A percentile compares a stretch with the other conserved stretches of the same genome.
Conservation (phyloP, 306 rosid genomes). For the Parietaria judaica region DNA sequence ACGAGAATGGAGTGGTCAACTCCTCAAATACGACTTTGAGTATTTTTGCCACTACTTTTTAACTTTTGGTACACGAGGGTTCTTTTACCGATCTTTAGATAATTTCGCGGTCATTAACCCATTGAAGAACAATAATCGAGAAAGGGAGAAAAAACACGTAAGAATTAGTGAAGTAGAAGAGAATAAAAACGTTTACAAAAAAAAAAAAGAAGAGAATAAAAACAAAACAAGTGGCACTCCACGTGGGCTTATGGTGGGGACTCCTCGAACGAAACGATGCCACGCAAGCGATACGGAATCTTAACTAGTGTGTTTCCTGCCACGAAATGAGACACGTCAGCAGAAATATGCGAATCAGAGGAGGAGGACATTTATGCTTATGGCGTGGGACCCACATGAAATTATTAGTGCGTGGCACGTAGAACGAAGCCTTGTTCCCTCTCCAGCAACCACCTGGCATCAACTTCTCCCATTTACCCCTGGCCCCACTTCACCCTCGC, state of each 20-base stretch:
- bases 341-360: neutral
- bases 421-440: constrained; percentile 24
- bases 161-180: too few species aligned
- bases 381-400: constrained; percentile 4
- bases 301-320: constrained; percentile 7
- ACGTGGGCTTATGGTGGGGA: constrained; percentile 8
- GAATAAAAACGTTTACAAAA: too few species aligned
- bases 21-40: too few species aligned
- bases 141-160: too few species aligned
- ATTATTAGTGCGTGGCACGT: constrained; percentile 11
- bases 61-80: too few species aligned
- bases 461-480: constrained; percentile 27
- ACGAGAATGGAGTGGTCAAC: too few species aligned
- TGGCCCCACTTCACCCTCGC: neutral
- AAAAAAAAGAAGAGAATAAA: too few species aligned
- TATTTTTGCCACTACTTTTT: too few species aligned
- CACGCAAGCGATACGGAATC: constrained; percentile 35
- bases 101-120: too few species aligned
- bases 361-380: constrained; percentile 14
- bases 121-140: too few species aligned
- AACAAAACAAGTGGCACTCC: constrained; percentile 1
- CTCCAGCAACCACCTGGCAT: constrained; percentile 45
- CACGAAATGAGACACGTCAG: constrained; percentile 17
- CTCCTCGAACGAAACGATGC: neutral
- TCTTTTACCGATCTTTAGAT: too few species aligned